These are phyloP conservation scores for Dysphania ambrosioides DNA, from an alignment of 148 eudicot genomes.

Conservation along the genomic window DNA sequence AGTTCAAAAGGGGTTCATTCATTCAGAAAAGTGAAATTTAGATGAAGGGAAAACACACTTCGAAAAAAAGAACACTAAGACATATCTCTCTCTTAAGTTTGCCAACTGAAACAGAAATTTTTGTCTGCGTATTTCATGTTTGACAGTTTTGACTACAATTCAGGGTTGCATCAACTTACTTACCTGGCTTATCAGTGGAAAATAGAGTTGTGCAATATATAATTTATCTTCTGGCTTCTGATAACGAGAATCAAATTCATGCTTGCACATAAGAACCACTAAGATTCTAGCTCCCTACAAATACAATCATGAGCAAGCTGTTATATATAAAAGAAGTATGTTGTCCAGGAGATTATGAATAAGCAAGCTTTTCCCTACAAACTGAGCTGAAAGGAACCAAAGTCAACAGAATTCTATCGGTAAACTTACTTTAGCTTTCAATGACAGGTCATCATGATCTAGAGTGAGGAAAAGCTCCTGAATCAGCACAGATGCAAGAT, in stretches of 20 bases:
- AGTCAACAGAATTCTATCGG: background rate
- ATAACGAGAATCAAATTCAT: slow-evolving; percentile 94
- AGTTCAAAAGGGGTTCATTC: background rate
- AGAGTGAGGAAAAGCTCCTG: slow-evolving; percentile 96
- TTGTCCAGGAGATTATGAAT: background rate
- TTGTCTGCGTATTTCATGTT: background rate
- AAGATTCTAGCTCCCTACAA: slow-evolving; percentile 86
- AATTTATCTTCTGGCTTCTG: slow-evolving; percentile 96
- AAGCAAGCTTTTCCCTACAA: background rate
- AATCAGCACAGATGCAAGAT: slow-evolving; percentile 90
- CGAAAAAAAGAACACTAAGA: background rate
- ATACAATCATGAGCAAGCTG: background rate
- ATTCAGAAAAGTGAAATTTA: background rate
- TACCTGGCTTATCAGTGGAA: slow-evolving; percentile 97
- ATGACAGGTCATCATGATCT: slow-evolving; percentile 92
- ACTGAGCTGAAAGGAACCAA: background rate
- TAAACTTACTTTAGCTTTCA: slow-evolving; percentile 78
- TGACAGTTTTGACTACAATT: background rate
- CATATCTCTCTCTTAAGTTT: background rate
- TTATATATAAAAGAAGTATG: background rate
- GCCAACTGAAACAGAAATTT: background rate
- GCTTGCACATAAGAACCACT: slow-evolving; percentile 96
- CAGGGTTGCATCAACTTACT: background rate
- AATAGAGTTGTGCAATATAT: slow-evolving; percentile 92
- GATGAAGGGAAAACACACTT: background rate